phyloP scores from a whole-genome alignment of 768 basidiomycete species.

The Lactifluus piperatus region DNA sequence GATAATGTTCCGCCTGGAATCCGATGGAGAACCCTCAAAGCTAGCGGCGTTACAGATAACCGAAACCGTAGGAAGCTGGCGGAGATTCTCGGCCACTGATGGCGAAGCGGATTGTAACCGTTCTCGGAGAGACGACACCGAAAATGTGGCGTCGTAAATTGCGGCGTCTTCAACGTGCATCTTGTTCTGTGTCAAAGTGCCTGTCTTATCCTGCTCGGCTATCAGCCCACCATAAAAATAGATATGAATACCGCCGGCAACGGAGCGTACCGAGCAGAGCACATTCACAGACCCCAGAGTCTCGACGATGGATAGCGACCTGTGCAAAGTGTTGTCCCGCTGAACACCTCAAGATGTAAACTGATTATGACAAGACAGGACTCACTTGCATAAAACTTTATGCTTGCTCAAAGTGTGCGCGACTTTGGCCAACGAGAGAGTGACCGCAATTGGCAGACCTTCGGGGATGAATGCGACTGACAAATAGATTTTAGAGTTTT shows the following conservation, averaged over 20 bases:
- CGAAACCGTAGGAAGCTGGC: conserved; percentile 32
- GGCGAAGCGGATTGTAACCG: neutral
- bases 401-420: conserved; percentile 42
- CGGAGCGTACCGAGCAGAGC: conserved; percentile 27
- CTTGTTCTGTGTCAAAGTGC: conserved; percentile 50
- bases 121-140: conserved; percentile 11
- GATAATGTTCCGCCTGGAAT: conserved; percentile 28
- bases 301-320: conserved; percentile 54
- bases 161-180: conserved; percentile 48
- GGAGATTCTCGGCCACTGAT: conserved; percentile 16
- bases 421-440: conserved; percentile 40
- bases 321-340: neutral
- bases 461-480: conserved; percentile 44
- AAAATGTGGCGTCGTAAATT: conserved; percentile 27
- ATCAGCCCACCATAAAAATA: no score
- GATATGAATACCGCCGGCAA: neutral
- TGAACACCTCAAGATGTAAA: neutral
- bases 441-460: conserved; percentile 46
- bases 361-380: neutral
- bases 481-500: neutral
- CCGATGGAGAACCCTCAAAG: conserved; percentile 31
- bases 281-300: conserved; percentile 55
- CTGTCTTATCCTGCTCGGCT: conserved; percentile 41
- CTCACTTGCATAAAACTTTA: conserved; percentile 39
- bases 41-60: conserved; percentile 44